Evolutionary conservation across 805 yeast genomes (phyloP), one percentile per base, ranked within the genome.

Genomic region (Cyberlindnera galapagoensis): DNA sequence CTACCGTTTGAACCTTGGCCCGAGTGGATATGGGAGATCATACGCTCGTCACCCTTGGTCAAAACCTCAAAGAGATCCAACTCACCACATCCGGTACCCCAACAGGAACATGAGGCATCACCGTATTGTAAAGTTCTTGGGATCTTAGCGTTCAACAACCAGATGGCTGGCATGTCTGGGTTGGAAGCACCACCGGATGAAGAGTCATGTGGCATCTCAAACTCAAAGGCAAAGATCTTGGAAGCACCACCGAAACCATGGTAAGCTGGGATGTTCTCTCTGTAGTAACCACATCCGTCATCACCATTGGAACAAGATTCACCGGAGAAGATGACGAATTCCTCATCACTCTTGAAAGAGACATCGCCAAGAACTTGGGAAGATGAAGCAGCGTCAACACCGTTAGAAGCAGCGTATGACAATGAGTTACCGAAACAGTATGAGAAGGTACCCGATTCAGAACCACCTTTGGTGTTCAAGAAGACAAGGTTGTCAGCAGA

Each of bases 81-180:
- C 70, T 92, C 98, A 67, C 98, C 98, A 67, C 98, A 92, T 41
- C 97, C 97, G 34, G 94, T 71, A 33, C 73, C 51, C 98, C 98
- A 92, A 74, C 98, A 92, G 22, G 97, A 86, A 70, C 97, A 92
- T 14, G 72, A 57, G 17, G 78, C 57, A 39, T 67, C 66, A 59
- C 97, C 97, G 64, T 92, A 92, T 67, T 92, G 97, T 53, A 79
- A 64, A 47, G 97, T 88, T 72, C 98, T 85, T 64, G 98, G 96
- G 55, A 88, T 80, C 69, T 84, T 83, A 42, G 95, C 95, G 60
- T 88, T 88, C 59, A 88, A 75, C 60, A 88, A 67, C 97, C 97
- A 88, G 50, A 88, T 73, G 42, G 98, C 97, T 46, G 98, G 98
- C 97, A 92, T 90, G 61, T 92, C 97, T 53, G 71, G 70, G 70